phyloP scores from a whole-genome alignment of 139 green algal genomes.

The Closterium sp. region DNA sequence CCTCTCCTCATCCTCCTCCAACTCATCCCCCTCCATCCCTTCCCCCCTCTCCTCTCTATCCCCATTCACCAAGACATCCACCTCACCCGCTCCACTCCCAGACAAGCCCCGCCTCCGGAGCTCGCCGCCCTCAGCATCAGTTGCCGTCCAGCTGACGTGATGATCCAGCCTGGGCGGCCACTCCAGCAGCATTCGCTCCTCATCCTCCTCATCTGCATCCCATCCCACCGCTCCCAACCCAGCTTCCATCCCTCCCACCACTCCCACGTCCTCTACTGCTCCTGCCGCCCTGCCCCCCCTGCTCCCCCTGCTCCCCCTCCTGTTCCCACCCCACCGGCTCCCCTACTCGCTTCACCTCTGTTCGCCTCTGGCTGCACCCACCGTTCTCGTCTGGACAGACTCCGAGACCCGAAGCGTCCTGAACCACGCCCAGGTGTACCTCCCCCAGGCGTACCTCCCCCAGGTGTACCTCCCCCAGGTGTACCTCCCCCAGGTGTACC shows the following conservation, averaged over 20 bases:
- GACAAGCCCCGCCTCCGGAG: not conserved
- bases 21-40: not conserved
- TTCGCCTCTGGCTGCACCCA: not conserved
- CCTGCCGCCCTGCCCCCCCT: not conserved
- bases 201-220: not conserved
- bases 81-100: not conserved
- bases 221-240: not conserved
- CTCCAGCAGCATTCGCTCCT: not conserved
- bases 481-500: not conserved
- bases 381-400: not conserved
- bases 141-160: constrained; percentile 5
- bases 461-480: not conserved
- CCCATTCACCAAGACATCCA: not conserved
- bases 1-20: not conserved
- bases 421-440: not conserved
- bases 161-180: constrained; percentile 4
- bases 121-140: not conserved
- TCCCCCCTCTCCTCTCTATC: not conserved
- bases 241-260: not conserved
- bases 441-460: not conserved
- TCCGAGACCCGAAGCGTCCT: not conserved
- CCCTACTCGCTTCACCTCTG: not conserved
- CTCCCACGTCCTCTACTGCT: not conserved
- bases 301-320: too few relatives aligned
- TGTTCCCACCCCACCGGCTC: not conserved